Evolutionary conservation across 805 yeast genomes (phyloP).

Genomic region (Lipomyces starkeyi): DNA sequence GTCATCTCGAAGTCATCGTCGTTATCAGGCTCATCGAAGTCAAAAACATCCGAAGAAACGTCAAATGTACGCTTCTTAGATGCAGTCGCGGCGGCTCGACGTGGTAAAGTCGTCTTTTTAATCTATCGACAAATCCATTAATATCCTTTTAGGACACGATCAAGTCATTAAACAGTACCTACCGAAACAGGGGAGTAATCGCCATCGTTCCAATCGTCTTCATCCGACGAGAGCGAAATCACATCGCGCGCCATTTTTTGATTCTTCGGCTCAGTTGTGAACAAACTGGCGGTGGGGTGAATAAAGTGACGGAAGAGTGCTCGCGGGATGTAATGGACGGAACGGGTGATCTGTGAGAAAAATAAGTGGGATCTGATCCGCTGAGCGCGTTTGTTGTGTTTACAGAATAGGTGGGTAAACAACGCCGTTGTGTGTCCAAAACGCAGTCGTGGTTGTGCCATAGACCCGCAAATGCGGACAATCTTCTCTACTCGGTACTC

Average conservation of each 20-base stretch:
- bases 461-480: conserved; percentile 3
- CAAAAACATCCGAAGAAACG: conserved; percentile 30
- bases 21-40: conserved; percentile 20
- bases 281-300: neutral
- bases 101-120: conserved; percentile 21
- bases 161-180: neutral
- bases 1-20: conserved; percentile 26
- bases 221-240: conserved; percentile 31
- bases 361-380: neutral
- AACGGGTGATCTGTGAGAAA: neutral
- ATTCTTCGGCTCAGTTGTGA: neutral
- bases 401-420: conserved; percentile 12
- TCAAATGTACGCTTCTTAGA: conserved; percentile 31
- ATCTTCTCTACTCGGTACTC: too few relatives aligned
- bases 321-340: neutral
- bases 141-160: neutral
- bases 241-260: conserved; percentile 20
- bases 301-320: neutral
- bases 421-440: neutral
- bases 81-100: conserved; percentile 33
- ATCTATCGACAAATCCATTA: conserved; percentile 4
- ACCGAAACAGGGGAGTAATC: conserved; percentile 27
- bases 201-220: conserved; percentile 21
- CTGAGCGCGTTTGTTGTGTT: conserved; percentile 13
- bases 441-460: conserved; percentile 9